These are phyloP conservation scores for Allantophomopsis lycopodina DNA, from an alignment of 2,329 filamentous ascomycete genomes.

Conservation along the genomic window DNA sequence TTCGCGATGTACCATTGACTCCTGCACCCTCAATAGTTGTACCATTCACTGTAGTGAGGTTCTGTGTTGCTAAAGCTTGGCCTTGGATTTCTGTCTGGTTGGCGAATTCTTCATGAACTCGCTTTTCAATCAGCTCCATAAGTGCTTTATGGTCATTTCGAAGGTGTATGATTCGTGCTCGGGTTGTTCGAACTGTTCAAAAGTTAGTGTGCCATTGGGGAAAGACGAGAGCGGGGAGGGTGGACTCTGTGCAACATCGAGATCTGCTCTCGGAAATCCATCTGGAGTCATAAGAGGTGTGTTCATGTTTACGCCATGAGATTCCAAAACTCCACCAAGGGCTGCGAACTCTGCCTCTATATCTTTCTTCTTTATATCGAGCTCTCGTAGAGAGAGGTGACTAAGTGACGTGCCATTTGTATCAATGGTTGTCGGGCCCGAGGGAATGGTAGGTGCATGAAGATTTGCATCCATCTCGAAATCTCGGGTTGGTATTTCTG, in stretches of 20 bases:
- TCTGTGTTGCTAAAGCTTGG: conserved; percentile 10
- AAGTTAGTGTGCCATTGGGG: neutral
- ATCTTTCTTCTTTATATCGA: conserved; percentile 72
- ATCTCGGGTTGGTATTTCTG: no score
- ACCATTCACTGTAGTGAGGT: conserved; percentile 10
- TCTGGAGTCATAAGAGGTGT: conserved; percentile 77
- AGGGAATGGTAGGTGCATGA: conserved; percentile 59
- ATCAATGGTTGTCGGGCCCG: conserved; percentile 57
- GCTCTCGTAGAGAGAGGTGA: conserved; percentile 60
- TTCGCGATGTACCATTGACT: no score
- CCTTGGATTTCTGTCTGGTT: conserved; percentile 32
- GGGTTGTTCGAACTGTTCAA: conserved; percentile 73
- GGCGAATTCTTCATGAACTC: conserved; percentile 86
- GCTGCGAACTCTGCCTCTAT: conserved; percentile 80
- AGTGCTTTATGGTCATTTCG: conserved; percentile 88
- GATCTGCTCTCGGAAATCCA: conserved; percentile 83
- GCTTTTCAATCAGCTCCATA: conserved; percentile 72
- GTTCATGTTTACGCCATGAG: conserved; percentile 90
- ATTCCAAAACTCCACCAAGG: conserved; percentile 74
- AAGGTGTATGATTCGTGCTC: conserved; percentile 76
- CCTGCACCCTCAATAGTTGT: conserved; percentile 3
- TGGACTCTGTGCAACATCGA: conserved; percentile 88
- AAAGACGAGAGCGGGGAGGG: conserved; percentile 1
- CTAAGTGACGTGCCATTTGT: conserved; percentile 45
- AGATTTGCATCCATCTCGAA: conserved; percentile 29